These are phyloP conservation scores for Elsinoe fawcettii DNA, from an alignment of 2,329 filamentous ascomycete genomes.

Conservation along the genomic window DNA sequence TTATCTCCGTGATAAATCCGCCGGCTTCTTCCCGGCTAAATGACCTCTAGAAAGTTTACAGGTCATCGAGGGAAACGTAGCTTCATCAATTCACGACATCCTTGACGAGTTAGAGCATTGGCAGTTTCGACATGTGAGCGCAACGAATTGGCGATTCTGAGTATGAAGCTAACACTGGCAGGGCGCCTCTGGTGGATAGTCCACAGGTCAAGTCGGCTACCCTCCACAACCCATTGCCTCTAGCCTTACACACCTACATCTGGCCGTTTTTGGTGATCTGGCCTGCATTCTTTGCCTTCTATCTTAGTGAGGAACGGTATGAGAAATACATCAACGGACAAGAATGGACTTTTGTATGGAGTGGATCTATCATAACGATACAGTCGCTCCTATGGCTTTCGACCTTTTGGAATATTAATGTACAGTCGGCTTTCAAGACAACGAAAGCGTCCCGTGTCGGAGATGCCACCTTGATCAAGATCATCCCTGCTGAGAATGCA, in stretches of 20 bases:
- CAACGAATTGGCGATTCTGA: background rate
- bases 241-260: conserved; percentile 76
- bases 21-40: background rate
- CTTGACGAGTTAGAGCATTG: background rate
- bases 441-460: conserved; percentile 60
- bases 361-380: conserved; percentile 74
- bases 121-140: conserved; percentile 6
- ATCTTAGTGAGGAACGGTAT: conserved; percentile 75
- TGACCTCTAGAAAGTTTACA: conserved; percentile 3
- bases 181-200: conserved; percentile 80
- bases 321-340: conserved; percentile 84
- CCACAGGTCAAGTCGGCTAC: conserved; percentile 80
- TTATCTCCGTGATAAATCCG: conserved; percentile 8
- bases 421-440: conserved; percentile 74
- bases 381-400: conserved; percentile 90
- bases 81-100: conserved; percentile 9
- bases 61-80: conserved; percentile 10
- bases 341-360: conserved; percentile 97
- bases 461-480: conserved; percentile 80
- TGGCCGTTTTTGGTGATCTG: conserved; percentile 90
- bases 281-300: conserved; percentile 85
- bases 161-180: conserved; percentile 5
- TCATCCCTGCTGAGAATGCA: conserved; percentile 82
- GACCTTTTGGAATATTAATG: conserved; percentile 94
- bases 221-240: conserved; percentile 76